Evolutionary conservation across 2,329 filamentous ascomycete genomes (phyloP), one percentile per base, ranked within the genome.

Genomic region (Claviceps pusilla): DNA sequence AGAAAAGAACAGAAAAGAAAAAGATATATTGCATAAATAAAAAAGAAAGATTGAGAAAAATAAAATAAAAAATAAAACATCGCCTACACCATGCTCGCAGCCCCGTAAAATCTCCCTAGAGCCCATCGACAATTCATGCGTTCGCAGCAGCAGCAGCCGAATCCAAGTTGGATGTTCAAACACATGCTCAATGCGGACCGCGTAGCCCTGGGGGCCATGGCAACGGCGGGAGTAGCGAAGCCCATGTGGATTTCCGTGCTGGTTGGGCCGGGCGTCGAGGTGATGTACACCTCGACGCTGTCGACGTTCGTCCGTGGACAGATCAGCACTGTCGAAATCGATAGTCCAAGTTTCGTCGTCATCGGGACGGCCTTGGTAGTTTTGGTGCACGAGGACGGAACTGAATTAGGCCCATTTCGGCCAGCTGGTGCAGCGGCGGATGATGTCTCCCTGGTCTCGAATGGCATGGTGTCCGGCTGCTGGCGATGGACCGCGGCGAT

Each of bases 251-350:
- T 50, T 7, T 50, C 37, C 2, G 39, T 49, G 39, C 52, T 33
- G 46, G 16, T 37, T 12, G 46, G n/a, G 29, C 47, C 39, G 19
- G 52, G 52, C n/a, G 52, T 54, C 3, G 52, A 54, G 3, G 52
- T 54, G 5, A 54, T 50, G 47, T 50, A 54, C 4, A 54, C 52
- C 39, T 54, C 37, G n/a, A 54, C 52, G 3, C 39, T 54, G 39
- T 54, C 52, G 9, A 54, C 11, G n/a, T 50, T 50, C 52, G 37
- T 47, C 52, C n/a, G 52, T 45, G 11, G 52, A 54, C 39, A 54
- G 37, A 31, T 54, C 52, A 3, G 52, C 52, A 19, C n/a, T 43
- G 47, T 54, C 52, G 10, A 54, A 14, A n/a, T 54, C 52, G 4
- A 50, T 29, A 0, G 7, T 7, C 9, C 39, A 50, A 14, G 45